Evolutionary conservation across 2,329 filamentous ascomycete species (phyloP).

Genomic region (Fusarium sp.): DNA sequence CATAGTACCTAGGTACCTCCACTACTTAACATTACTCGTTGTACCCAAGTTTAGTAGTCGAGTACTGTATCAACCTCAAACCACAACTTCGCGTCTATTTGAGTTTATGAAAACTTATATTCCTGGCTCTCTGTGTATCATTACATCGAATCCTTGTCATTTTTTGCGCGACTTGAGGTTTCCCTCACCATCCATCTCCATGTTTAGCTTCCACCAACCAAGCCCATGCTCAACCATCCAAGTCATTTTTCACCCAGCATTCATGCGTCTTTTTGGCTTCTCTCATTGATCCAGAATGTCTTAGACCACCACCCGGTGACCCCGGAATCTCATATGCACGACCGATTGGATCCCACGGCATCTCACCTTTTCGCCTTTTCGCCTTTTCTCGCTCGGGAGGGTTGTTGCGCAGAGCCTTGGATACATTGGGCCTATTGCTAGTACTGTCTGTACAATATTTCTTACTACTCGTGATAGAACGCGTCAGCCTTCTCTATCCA

Average conservation of each 20-base stretch:
- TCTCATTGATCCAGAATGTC: conserved; percentile 38
- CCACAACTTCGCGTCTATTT: neutral
- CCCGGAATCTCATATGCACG: conserved; percentile 46
- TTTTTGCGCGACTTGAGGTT: conserved; percentile 20
- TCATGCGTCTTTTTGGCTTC: conserved; percentile 17
- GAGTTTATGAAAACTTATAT: neutral
- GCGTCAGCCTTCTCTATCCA: conserved; percentile 41
- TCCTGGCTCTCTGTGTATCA: conserved; percentile 17
- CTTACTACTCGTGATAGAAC: conserved; percentile 26
- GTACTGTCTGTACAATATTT: no score
- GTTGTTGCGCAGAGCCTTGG: conserved; percentile 22
- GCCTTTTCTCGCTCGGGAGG: conserved; percentile 8
- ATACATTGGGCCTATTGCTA: neutral
- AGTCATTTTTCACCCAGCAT: conserved; percentile 19
- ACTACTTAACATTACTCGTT: no score
- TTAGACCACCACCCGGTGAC: conserved; percentile 32
- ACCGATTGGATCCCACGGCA: conserved; percentile 45
- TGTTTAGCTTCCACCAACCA: conserved; percentile 40
- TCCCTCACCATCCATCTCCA: conserved; percentile 25
- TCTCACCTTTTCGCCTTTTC: conserved; percentile 32
- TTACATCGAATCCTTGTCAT: conserved; percentile 16
- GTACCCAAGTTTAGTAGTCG: no score
- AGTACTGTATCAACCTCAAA: neutral
- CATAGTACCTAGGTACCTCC: no score
- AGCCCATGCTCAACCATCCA: conserved; percentile 28